phyloP scores from a whole-genome alignment of 805 yeast species.

The Zygoascus tannicola region DNA sequence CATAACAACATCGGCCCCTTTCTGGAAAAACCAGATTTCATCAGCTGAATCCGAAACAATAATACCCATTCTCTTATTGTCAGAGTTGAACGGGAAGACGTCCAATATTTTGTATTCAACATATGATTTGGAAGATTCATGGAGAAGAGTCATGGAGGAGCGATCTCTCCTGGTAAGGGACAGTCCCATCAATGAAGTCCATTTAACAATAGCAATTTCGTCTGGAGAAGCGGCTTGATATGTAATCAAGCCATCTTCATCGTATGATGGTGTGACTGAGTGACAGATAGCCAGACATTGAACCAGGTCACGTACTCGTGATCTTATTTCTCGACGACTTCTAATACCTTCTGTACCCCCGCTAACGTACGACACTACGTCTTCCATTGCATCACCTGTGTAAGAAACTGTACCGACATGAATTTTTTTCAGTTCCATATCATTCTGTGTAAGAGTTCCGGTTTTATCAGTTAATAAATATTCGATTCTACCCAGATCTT shows the following conservation, averaged over 20 bases:
- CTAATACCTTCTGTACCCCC: slow-evolving; percentile 22
- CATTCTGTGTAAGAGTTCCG: slow-evolving; percentile 95
- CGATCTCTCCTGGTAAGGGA: slow-evolving; percentile 78
- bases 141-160: slow-evolving; percentile 56
- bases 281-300: slow-evolving; percentile 89
- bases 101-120: slow-evolving; percentile 61
- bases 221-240: slow-evolving; percentile 99
- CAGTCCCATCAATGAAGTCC: slow-evolving; percentile 79
- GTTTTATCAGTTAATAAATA: slow-evolving; percentile 89
- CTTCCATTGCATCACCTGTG: slow-evolving; percentile 85
- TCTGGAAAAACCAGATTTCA: slow-evolving; percentile 77
- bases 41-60: slow-evolving; percentile 58
- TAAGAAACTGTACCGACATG: slow-evolving; percentile 91
- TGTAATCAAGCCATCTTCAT: slow-evolving; percentile 60
- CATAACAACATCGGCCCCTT: slow-evolving; percentile 98
- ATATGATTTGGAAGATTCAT: slow-evolving; percentile 41
- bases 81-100: slow-evolving; percentile 91
- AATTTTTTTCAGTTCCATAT: slow-evolving; percentile 89
- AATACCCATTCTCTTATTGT: slow-evolving; percentile 93
- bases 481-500: slow-evolving; percentile 92
- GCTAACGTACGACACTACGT: slow-evolving; percentile 60
- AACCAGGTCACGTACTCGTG: slow-evolving; percentile 70
- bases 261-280: slow-evolving; percentile 89
- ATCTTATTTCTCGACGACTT: slow-evolving; percentile 59
- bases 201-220: slow-evolving; percentile 92